Percentiles rank a stretch among this genome's conserved stretches.
Evolutionary conservation across 2,329 filamentous ascomycete genomes (phyloP).

Genomic region (Apiospora malaysiana): DNA sequence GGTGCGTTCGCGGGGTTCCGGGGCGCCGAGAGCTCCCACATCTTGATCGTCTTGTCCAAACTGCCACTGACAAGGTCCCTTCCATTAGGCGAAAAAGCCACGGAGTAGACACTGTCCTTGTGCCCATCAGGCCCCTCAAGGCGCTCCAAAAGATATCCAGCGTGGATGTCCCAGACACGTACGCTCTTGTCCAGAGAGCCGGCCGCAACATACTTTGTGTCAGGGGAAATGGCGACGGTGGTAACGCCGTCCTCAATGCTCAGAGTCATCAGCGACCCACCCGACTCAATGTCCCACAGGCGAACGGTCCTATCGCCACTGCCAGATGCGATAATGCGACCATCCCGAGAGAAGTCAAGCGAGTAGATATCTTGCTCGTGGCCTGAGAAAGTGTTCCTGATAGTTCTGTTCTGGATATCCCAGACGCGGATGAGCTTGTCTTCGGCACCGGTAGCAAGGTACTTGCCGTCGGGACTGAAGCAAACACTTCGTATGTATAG

Average conservation of each 20-base stretch:
- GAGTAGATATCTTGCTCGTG: conserved; percentile 99
- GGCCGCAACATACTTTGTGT: conserved; percentile 91
- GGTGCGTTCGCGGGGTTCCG: conserved; percentile 70
- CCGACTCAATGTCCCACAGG: conserved; percentile 92
- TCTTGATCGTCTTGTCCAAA: conserved; percentile 98
- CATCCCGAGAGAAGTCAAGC: conserved; percentile 91
- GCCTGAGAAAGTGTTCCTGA: conserved; percentile 92
- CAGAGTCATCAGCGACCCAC: conserved; percentile 81
- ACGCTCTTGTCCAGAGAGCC: conserved; percentile 98
- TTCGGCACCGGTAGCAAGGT: conserved; percentile 93
- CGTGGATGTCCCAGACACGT: conserved; percentile 91
- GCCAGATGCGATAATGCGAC: conserved; percentile 92
- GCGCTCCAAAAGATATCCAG: conserved; percentile 85
- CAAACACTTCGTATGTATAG: conserved; percentile 97
- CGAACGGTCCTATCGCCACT: conserved; percentile 94
- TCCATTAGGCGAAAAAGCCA: conserved; percentile 93
- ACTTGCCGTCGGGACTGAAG: conserved; percentile 96
- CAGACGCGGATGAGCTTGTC: conserved; percentile 98
- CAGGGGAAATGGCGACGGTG: conserved; percentile 95
- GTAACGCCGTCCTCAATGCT: conserved; percentile 97
- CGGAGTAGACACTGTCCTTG: conserved; percentile 95
- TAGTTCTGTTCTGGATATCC: conserved; percentile 85
- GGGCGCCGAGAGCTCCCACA: conserved; percentile 89
- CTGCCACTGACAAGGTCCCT: conserved; percentile 93
- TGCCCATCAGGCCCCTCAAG: conserved; percentile 93